These are phyloP conservation scores for Colletotrichum camelliae DNA, from an alignment of 2,329 filamentous ascomycete genomes.

Conservation along the genomic window DNA sequence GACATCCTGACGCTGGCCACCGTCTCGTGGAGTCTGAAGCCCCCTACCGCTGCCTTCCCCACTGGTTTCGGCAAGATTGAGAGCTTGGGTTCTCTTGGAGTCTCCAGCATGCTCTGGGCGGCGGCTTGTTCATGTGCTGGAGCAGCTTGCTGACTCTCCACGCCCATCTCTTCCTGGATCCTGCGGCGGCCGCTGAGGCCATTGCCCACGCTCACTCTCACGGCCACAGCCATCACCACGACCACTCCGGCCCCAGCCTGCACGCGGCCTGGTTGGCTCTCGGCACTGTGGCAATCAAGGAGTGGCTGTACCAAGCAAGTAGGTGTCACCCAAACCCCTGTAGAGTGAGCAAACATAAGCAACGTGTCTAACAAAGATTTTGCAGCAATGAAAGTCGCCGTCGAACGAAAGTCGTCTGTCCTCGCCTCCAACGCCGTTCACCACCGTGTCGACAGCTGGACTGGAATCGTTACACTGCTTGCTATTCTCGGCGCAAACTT, in stretches of 20 bases:
- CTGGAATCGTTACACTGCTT: slow-evolving; percentile 88
- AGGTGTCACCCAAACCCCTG: slow-evolving; percentile 46
- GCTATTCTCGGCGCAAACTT: slow-evolving; percentile 91
- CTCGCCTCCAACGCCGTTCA: slow-evolving; percentile 96
- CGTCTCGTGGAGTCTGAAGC: slow-evolving; percentile 89
- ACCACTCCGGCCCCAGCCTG: slow-evolving; percentile 76
- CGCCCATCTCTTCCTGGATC: slow-evolving; percentile 74
- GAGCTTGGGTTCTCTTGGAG: slow-evolving; percentile 89
- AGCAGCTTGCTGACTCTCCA: slow-evolving; percentile 75
- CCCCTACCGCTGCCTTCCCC: slow-evolving; percentile 83
- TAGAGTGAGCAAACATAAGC: neutral
- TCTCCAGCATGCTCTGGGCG: slow-evolving; percentile 86
- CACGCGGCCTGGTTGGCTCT: slow-evolving; percentile 95
- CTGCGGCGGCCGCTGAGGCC: slow-evolving; percentile 56
- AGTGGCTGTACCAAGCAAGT: slow-evolving; percentile 98
- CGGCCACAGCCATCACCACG: slow-evolving; percentile 70
- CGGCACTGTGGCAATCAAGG: slow-evolving; percentile 89
- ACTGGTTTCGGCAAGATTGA: slow-evolving; percentile 98
- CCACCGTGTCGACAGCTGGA: slow-evolving; percentile 94
- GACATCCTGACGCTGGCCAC: slow-evolving; percentile 94
- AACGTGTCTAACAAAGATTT: neutral
- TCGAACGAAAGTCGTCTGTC: slow-evolving; percentile 92
- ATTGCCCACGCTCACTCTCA: slow-evolving; percentile 66
- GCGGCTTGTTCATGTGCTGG: slow-evolving; percentile 91
- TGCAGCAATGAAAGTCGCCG: slow-evolving; percentile 91